Evolutionary conservation across 208 protist genomes (phyloP).

Genomic region (Trypanosoma theileri): DNA sequence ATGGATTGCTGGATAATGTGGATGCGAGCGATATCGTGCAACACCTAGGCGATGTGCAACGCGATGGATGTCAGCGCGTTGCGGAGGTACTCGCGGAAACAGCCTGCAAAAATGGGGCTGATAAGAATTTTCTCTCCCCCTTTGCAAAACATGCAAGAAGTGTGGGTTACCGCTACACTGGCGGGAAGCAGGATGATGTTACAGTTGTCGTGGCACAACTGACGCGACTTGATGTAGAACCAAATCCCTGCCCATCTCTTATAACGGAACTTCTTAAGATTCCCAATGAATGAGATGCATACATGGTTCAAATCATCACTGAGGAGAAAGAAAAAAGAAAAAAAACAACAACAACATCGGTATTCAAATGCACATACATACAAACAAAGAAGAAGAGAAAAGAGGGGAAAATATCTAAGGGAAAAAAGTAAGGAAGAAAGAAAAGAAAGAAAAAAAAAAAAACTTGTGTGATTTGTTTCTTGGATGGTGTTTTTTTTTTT

Average conservation of each 20-base stretch:
- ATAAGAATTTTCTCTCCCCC: constrained; percentile 62
- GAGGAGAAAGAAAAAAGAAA: constrained; percentile 3
- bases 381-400: background rate
- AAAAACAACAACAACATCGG: background rate
- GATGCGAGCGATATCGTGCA: constrained; percentile 57
- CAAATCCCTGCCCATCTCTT: constrained; percentile 40
- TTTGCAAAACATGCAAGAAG: constrained; percentile 71
- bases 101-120: constrained; percentile 54
- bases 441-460: background rate
- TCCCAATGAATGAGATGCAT: background rate
- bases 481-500: no score
- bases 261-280: constrained; percentile 54
- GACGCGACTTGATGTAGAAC: constrained; percentile 27
- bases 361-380: background rate
- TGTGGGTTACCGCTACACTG: constrained; percentile 62
- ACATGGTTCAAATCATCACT: background rate
- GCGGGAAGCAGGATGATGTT: constrained; percentile 88
- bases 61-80: constrained; percentile 53
- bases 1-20: constrained; percentile 87
- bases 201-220: constrained; percentile 80
- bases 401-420: background rate
- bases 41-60: constrained; percentile 41
- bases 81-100: constrained; percentile 55
- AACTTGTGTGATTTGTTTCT: no score
- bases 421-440: constrained; percentile 1